A percentile compares a stretch with the other conserved stretches of the same genome.
Evolutionary conservation across 1,284 basidiomycete species (phyloP).

Genomic region (Sporisorium iseilematis-ciliati): DNA sequence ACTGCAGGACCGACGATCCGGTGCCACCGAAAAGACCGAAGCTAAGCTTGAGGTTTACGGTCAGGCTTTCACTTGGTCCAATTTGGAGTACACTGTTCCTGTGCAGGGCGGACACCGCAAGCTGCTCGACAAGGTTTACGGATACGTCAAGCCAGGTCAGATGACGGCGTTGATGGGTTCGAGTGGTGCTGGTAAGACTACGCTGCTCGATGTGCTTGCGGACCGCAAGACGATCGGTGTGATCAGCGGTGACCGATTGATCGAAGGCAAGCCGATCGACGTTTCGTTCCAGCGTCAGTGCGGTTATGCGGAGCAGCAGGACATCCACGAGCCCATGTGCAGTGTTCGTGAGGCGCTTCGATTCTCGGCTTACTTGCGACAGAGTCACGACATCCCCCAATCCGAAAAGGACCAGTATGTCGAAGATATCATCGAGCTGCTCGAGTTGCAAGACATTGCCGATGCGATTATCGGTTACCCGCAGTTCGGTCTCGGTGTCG

Average conservation of each 20-base stretch:
- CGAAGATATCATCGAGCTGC: conserved; percentile 82
- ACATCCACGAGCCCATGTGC: conserved; percentile 83
- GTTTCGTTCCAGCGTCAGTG: conserved; percentile 79
- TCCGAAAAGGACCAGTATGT: conserved; percentile 85
- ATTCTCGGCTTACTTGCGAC: conserved; percentile 85
- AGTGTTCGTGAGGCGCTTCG: conserved; percentile 85
- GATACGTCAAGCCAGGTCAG: conserved; percentile 83
- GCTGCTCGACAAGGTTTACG: conserved; percentile 82
- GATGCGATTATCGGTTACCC: conserved; percentile 77
- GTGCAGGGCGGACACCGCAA: conserved; percentile 75
- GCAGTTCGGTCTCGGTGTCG: conserved; percentile 73
- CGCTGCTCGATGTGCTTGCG: conserved; percentile 83
- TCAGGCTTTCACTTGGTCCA: conserved; percentile 71
- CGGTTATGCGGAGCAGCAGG: conserved; percentile 82
- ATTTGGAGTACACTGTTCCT: conserved; percentile 72
- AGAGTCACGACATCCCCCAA: conserved; percentile 77
- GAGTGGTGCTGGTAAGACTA: conserved; percentile 77
- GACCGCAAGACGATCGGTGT: conserved; percentile 83
- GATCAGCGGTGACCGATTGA: conserved; percentile 81
- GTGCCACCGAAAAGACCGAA: conserved; percentile 49
- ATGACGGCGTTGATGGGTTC: conserved; percentile 81
- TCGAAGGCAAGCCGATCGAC: conserved; percentile 81
- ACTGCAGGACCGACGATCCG: conserved; percentile 33
- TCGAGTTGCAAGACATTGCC: conserved; percentile 79
- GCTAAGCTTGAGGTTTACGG: conserved; percentile 59